Conservation (phyloP, 2,329 filamentous ascomycete species). For the Calonectria pseudoturangicola region DNA sequence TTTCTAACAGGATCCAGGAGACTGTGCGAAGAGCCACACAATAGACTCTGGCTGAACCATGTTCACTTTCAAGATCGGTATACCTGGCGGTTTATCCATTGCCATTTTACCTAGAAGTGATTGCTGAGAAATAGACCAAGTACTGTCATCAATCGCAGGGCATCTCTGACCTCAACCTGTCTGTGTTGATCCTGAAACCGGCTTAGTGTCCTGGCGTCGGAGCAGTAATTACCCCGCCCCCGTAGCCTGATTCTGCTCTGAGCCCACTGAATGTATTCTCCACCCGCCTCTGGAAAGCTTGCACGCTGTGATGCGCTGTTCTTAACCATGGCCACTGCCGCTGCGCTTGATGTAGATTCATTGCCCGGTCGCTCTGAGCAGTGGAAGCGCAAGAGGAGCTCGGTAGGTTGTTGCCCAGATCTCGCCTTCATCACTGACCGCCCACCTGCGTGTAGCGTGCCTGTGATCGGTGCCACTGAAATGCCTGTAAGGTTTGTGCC, state of each 20-base stretch:
- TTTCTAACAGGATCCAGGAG: too few relatives aligned
- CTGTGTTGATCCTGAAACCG: neutral
- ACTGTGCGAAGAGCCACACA: too few relatives aligned
- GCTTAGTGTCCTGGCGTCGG: neutral
- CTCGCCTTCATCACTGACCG: neutral
- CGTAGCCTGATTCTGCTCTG: neutral
- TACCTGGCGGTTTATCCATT: too few relatives aligned
- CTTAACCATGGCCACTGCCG: neutral
- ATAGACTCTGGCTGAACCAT: too few relatives aligned
- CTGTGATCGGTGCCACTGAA: neutral
- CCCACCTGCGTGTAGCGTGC: neutral
- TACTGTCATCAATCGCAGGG: too few relatives aligned
- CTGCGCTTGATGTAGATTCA: neutral
- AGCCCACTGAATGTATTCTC: slow-evolving; percentile 1
- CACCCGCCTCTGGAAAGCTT: neutral
- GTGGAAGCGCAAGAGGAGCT: slow-evolving; percentile 1
- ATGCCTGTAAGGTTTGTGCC: neutral
- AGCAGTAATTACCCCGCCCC: neutral
- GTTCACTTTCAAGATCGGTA: too few relatives aligned
- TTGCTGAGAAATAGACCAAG: too few relatives aligned
- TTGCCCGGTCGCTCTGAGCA: neutral
- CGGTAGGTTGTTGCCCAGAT: neutral
- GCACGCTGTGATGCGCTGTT: neutral
- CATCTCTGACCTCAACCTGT: too few relatives aligned
- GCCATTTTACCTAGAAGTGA: too few relatives aligned